Evolutionary conservation across 2,329 filamentous ascomycete genomes (phyloP).

Genomic region (Fusarium odoratissimum): DNA sequence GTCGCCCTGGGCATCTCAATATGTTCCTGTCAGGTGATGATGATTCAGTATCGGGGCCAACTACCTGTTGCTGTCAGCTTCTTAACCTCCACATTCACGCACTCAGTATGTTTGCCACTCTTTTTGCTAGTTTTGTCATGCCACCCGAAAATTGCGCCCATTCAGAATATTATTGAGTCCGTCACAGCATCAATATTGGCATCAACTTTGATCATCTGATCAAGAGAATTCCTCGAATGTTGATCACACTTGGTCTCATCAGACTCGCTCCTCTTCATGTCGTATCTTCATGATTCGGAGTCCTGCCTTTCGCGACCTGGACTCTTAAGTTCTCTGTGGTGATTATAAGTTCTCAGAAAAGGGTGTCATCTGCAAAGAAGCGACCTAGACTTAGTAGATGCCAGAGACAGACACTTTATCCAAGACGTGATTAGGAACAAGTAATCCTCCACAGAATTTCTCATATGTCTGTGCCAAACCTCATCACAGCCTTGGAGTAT

Average conservation of each 20-base stretch:
- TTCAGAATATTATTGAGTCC: no score
- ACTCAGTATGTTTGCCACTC: no score
- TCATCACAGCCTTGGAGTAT: background rate
- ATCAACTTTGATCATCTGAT: background rate
- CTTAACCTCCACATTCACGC: no score
- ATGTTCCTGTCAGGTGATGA: background rate
- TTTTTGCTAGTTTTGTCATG: no score
- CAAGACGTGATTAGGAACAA: accelerated
- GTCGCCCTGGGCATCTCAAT: background rate
- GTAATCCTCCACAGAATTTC: accelerated
- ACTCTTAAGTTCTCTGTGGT: accelerated
- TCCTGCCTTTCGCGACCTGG: accelerated
- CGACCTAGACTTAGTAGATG: accelerated
- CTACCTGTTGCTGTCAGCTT: no score
- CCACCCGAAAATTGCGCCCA: accelerated
- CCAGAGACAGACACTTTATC: background rate
- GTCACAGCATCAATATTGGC: accelerated
- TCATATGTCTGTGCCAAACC: accelerated
- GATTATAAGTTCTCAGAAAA: accelerated
- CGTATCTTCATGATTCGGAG: accelerated
- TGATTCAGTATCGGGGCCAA: background rate
- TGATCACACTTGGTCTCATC: background rate
- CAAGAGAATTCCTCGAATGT: accelerated
- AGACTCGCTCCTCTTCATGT: accelerated
- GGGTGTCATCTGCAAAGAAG: background rate